These are phyloP conservation scores for Nothophoma quercina DNA, from an alignment of 2,329 filamentous ascomycete species.

Conservation along the genomic window DNA sequence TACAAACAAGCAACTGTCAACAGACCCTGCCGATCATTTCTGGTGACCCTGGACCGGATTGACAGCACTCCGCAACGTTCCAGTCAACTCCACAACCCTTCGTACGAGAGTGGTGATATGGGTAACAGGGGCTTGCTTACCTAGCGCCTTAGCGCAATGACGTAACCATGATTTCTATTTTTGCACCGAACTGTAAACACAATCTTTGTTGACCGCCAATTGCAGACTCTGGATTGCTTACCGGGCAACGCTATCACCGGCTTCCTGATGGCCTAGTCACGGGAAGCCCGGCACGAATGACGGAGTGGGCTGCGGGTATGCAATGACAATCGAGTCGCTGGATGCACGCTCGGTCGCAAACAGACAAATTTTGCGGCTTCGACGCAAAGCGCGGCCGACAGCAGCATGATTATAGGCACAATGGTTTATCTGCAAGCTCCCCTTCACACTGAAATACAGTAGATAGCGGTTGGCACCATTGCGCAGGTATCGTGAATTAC, in stretches of 20 bases:
- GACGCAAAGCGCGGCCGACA: conserved; percentile 7
- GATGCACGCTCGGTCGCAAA: conserved; percentile 6
- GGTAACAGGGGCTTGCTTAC: not conserved
- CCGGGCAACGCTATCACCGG: not conserved
- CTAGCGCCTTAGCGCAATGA: conserved; percentile 6
- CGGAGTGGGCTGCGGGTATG: not conserved
- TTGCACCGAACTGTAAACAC: not conserved
- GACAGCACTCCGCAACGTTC: not conserved
- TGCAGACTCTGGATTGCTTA: not conserved
- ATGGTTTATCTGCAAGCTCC: too few species aligned
- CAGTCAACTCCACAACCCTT: not conserved
- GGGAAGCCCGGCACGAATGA: not conserved
- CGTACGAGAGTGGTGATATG: not conserved
- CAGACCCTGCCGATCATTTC: too few species aligned
- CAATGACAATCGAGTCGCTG: not conserved
- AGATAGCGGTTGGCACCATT: not conserved
- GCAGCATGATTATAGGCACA: not conserved
- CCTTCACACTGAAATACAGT: too few species aligned
- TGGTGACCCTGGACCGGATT: too few species aligned
- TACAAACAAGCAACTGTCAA: too few species aligned
- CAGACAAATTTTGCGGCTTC: conserved; percentile 9
- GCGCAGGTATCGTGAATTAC: not conserved
- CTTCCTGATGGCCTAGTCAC: not conserved
- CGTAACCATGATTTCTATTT: not conserved
- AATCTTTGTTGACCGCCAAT: conserved; percentile 2